phyloP scores from a whole-genome alignment of 345 rosid species.

The Sonneratia alba region DNA sequence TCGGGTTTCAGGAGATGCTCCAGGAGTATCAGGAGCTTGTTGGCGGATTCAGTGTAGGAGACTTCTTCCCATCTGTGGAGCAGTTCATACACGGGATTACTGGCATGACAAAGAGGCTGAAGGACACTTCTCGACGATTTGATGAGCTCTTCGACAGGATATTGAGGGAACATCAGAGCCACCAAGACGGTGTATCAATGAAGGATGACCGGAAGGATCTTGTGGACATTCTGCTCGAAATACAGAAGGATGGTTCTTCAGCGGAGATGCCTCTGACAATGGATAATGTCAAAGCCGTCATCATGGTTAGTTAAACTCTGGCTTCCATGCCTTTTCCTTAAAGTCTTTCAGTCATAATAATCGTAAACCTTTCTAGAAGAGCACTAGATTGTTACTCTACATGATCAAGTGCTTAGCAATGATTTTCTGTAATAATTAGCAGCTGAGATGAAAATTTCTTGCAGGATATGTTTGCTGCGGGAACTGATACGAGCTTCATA shows the following conservation, averaged over 20 bases:
- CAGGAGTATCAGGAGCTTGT: slow-evolving; percentile 30
- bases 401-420: too few relatives aligned
- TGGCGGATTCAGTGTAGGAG: slow-evolving; percentile 24
- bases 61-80: slow-evolving; percentile 39
- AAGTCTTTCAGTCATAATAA: background rate
- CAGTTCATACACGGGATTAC: slow-evolving; percentile 29
- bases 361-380: too few relatives aligned
- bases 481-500: slow-evolving; percentile 29
- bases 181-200: slow-evolving; percentile 4
- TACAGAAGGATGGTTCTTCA: slow-evolving; percentile 14
- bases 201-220: slow-evolving; percentile 20
- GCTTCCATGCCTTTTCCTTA: background rate
- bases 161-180: slow-evolving; percentile 18
- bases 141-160: slow-evolving; percentile 25
- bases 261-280: slow-evolving; percentile 27
- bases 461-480: slow-evolving; percentile 37
- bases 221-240: slow-evolving; percentile 25
- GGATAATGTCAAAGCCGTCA: slow-evolving; percentile 33
- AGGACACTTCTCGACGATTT: slow-evolving; percentile 17
- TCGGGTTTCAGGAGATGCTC: slow-evolving; percentile 42
- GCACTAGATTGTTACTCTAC: too few relatives aligned
- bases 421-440: background rate
- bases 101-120: slow-evolving; percentile 25
- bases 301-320: slow-evolving; percentile 25
- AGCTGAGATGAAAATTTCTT: background rate